These are phyloP conservation scores for Moesziomyces antarcticus DNA, from an alignment of 1,284 basidiomycete species.

Conservation along the genomic window DNA sequence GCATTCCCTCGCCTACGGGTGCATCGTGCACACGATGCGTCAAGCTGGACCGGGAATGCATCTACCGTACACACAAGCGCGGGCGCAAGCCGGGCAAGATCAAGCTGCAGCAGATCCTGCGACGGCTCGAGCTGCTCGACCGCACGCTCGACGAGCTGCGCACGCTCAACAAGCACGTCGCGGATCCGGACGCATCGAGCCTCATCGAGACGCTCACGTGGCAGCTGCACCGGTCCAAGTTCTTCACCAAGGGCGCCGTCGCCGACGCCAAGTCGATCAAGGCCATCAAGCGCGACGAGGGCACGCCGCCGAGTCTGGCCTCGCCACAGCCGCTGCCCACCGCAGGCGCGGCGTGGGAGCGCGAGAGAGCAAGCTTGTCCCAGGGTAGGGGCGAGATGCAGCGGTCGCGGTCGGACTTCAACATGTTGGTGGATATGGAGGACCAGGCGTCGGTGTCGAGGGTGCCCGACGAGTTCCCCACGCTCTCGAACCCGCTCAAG, in stretches of 20 bases:
- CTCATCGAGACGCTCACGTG: slow-evolving; percentile 28
- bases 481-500: slow-evolving; percentile 46
- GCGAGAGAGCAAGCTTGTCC: background rate
- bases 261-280: background rate
- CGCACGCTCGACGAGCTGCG: slow-evolving; percentile 27
- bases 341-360: slow-evolving; percentile 1
- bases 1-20: slow-evolving; percentile 8
- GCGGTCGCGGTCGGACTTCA: slow-evolving; percentile 23
- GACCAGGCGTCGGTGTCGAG: slow-evolving; percentile 29
- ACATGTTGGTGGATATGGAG: slow-evolving; percentile 46
- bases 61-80: slow-evolving; percentile 31
- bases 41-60: slow-evolving; percentile 28
- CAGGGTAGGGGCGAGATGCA: background rate
- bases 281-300: background rate
- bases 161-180: slow-evolving; percentile 26
- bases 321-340: too few relatives aligned
- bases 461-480: slow-evolving; percentile 38
- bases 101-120: slow-evolving; percentile 38
- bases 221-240: slow-evolving; percentile 39
- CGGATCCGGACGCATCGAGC: slow-evolving; percentile 20
- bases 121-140: slow-evolving; percentile 30
- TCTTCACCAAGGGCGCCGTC: slow-evolving; percentile 14
- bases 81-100: slow-evolving; percentile 47
- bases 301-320: too few relatives aligned
- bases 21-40: slow-evolving; percentile 16